These are phyloP conservation scores for Rhazya stricta DNA, from an alignment of 257 asterid species.

Conservation along the genomic window DNA sequence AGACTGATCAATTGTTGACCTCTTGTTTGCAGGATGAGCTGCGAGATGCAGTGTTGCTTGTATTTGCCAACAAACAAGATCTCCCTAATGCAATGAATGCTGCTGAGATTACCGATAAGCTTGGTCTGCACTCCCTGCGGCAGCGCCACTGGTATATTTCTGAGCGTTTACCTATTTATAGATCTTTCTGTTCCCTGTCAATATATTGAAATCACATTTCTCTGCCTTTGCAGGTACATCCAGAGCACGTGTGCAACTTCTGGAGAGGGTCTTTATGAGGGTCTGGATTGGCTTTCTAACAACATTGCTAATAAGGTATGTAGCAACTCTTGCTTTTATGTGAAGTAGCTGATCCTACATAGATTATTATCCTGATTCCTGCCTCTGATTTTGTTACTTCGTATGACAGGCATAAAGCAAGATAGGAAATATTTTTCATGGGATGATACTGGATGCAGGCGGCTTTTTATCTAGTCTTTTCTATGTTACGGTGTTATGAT, in stretches of 20 bases:
- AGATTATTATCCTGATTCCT: not conserved
- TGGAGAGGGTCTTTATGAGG: constrained; percentile 90
- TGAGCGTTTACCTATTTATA: not conserved
- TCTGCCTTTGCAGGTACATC: constrained; percentile 57
- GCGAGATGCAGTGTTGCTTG: constrained; percentile 81
- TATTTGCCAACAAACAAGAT: constrained; percentile 90
- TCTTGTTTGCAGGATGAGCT: constrained; percentile 65
- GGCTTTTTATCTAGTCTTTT: constrained; percentile 43
- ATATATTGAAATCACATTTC: not conserved
- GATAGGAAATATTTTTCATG: constrained; percentile 29
- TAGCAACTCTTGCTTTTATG: constrained; percentile 9
- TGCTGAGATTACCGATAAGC: constrained; percentile 89
- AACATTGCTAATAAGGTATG: constrained; percentile 76
- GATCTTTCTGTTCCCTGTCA: not conserved
- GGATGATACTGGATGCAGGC: constrained; percentile 49
- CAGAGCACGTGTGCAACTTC: constrained; percentile 96
- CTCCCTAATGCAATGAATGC: constrained; percentile 94
- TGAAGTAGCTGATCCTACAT: not conserved
- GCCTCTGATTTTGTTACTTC: not conserved
- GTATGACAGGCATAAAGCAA: constrained; percentile 49
- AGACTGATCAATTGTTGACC: not conserved
- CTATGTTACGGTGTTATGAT: constrained; percentile 5
- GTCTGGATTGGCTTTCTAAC: constrained; percentile 90
- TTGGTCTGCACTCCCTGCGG: constrained; percentile 85
- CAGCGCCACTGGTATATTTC: constrained; percentile 80